A percentile compares a stretch with the other conserved stretches of the same genome.
Conservation (phyloP, 768 basidiomycete genomes). For the Suillus spraguei region DNA sequence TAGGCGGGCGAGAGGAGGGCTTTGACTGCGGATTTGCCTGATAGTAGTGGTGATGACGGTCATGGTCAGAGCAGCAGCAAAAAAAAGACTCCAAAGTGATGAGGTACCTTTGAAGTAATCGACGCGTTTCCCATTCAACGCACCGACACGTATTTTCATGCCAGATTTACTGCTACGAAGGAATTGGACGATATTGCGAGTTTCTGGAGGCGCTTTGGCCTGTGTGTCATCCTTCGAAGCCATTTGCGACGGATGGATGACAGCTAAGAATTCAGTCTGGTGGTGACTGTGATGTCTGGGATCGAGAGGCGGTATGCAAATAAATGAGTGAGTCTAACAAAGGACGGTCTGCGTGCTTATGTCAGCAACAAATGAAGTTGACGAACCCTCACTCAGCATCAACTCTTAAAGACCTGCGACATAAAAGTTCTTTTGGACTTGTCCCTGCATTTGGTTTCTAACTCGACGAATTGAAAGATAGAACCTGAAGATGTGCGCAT, state of each 20-base stretch:
- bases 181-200: slow-evolving; percentile 84
- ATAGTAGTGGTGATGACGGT: slow-evolving; percentile 30
- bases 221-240: slow-evolving; percentile 65
- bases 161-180: slow-evolving; percentile 84
- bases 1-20: slow-evolving; percentile 93
- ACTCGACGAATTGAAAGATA: not conserved
- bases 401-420: not conserved
- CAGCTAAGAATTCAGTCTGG: not conserved
- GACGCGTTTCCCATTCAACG: slow-evolving; percentile 90
- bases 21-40: slow-evolving; percentile 93
- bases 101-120: slow-evolving; percentile 95
- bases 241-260: slow-evolving; percentile 24
- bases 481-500: not conserved
- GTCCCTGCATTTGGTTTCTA: not conserved
- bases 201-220: slow-evolving; percentile 74
- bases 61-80: slow-evolving; percentile 2
- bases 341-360: not conserved
- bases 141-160: slow-evolving; percentile 87
- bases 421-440: not conserved
- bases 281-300: not conserved
- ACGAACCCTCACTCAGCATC: not conserved
- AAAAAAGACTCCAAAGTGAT: slow-evolving; percentile 6
- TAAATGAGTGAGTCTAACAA: slow-evolving; percentile 1
- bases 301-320: not conserved
- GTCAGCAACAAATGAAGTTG: not conserved